Conservation (phyloP, 1,284 basidiomycete species). For the Melampsora americana region DNA sequence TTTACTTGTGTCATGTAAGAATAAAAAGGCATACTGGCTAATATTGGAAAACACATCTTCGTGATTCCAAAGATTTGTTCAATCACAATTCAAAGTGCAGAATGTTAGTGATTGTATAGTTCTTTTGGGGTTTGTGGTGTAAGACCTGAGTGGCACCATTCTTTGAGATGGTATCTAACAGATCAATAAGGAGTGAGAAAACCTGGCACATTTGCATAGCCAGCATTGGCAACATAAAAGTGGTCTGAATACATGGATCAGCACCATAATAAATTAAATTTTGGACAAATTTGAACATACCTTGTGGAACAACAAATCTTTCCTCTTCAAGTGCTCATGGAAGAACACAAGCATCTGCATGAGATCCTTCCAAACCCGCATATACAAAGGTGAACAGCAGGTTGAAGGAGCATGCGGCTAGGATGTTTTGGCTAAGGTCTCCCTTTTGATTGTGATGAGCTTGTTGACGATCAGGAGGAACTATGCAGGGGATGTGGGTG, state of each 20-base stretch:
- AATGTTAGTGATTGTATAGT: neutral
- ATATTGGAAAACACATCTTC: neutral
- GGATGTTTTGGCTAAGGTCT: constrained; percentile 50
- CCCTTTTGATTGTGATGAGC: no score
- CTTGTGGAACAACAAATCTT: constrained; percentile 2
- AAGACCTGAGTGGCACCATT: no score
- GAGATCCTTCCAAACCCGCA: no score
- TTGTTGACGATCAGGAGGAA: no score
- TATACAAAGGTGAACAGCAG: constrained; percentile 53
- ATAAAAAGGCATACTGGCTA: neutral
- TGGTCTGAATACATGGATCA: no score
- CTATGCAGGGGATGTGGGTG: no score
- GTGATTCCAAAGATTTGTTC: neutral
- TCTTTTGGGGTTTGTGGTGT: neutral
- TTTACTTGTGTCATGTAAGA: neutral
- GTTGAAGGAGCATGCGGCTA: constrained; percentile 52
- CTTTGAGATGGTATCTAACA: no score
- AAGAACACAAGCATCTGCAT: no score
- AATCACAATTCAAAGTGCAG: neutral
- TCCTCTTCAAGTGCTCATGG: constrained; percentile 51
- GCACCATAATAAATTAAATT: no score
- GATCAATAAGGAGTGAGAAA: no score
- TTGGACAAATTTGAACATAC: no score
- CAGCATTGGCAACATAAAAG: neutral
- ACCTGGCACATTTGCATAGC: no score